phyloP scores from a whole-genome alignment of 1,284 basidiomycete species.

The Pterulicium gracile region DNA sequence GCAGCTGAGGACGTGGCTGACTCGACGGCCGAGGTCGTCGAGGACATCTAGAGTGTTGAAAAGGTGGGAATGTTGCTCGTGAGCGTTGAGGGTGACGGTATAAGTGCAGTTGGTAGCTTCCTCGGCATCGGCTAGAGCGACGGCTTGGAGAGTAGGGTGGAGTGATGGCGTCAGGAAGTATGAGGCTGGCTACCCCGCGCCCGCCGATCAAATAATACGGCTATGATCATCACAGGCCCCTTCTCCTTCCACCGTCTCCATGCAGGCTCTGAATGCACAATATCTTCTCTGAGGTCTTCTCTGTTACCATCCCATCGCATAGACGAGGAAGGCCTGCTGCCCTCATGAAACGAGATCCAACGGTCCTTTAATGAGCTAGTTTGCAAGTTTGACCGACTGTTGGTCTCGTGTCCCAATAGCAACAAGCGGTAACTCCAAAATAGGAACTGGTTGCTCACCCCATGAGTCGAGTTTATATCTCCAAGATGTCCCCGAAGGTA shows the following conservation, averaged over 20 bases:
- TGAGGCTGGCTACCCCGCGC: background rate
- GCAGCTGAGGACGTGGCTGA: conserved; percentile 14
- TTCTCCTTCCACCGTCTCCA: background rate
- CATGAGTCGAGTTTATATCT: background rate
- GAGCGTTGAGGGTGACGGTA: background rate
- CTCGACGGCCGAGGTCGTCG: conserved; percentile 11
- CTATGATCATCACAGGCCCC: background rate
- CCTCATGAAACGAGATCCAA: background rate
- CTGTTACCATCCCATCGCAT: no score
- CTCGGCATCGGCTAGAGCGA: background rate
- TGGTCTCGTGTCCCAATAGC: no score
- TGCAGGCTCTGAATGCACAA: background rate
- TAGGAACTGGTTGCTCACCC: background rate
- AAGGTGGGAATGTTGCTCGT: background rate
- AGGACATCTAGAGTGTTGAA: conserved; percentile 11
- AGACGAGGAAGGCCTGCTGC: no score
- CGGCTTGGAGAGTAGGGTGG: background rate
- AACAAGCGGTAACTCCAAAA: background rate
- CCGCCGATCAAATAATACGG: background rate
- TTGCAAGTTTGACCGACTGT: background rate
- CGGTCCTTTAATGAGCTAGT: background rate
- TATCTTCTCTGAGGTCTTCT: background rate
- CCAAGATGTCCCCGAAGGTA: background rate
- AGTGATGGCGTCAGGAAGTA: background rate
- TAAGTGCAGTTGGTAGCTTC: background rate